Base-by-base conservation (phyloP, 2,329 filamentous ascomycete species). In the Phialophora verrucosa region DNA sequence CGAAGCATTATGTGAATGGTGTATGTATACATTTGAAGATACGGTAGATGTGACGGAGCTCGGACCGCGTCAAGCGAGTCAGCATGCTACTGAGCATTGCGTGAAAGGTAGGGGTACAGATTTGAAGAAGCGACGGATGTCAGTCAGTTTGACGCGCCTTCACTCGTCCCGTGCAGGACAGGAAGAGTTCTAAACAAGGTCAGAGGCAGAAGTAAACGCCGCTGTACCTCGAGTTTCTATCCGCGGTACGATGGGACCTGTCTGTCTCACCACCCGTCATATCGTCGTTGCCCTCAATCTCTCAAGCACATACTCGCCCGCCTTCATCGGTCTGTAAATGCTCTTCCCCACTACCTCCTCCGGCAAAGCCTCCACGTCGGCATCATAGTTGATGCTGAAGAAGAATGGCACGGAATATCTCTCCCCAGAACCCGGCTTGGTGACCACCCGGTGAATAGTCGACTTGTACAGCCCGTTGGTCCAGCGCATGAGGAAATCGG, bases 401-500 rank as follows among this genome's bases (percentile, higher is more conserved):
- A 81, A 82, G 67, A 82, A 82, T 0, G 79, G 78, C 59, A 78
- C 76, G 53, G 78, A 79, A 68, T 79, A 77, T 20, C 79, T 70
- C 70, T 80, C 78, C 72, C 77, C 71, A 0, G 64, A 64, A 17
- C 77, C 77, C 59, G 75, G 78, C 59, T 71, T 71, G 66, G 78
- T 80, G 51, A 77, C 75, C 1, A 78, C 79, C 1, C 80, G 74
- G 59, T 82, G 80, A 23, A 80, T 76, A 0, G 79, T 81, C 54
- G 78, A 79, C 53, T 79, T 77, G 73, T 79, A 81, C n/a, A 77
- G 70, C 31, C 80, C 79, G 63, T 81, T 80, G 0, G 80, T 81
- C 66, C 79, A 77, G 29, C 78, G 74, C 73, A 79, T 78, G 67
- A 81, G 74, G 59, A 76, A 78, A 61, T 82, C 78, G 0, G 80